Base-by-base conservation (phyloP, 2,329 filamentous ascomycete species). In the Diaporthe australafricana region DNA sequence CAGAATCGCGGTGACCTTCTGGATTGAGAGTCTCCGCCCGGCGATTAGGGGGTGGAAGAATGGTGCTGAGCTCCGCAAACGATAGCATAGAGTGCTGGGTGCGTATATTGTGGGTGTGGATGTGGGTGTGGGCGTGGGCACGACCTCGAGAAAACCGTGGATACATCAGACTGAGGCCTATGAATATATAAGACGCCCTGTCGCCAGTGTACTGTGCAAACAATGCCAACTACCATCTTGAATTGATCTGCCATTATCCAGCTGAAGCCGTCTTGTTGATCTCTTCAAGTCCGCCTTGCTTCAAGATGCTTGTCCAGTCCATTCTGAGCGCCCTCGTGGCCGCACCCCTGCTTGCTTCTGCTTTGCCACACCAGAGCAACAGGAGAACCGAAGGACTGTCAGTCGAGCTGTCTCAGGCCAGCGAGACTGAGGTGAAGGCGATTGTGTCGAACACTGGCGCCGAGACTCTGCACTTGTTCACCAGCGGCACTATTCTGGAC, bases 401-500 rank as follows among this genome's bases (percentile, higher is more conserved):
- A 2, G 52, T 69, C 30, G 38, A 69, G 67, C 42, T 69, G 5
- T 69, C 52, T 1, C 67, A 69, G 17, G 67, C 53, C 20, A 60
- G 67, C 22, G 50, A 55, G 40, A 69, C 67, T 8, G 53, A 69
- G 30, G 52, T 69, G 12, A 69, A 48, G 14, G 67, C 67, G 17
- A 8, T 47, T 5, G 67, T 69, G 17, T 69, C 67, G 9, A 69
- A 69, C 50, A 60, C 67, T 5, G 67, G 67, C 17, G 25, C 67
- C 16, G 42, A 69, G 52, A 11, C 53, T 48, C 27, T 69, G 67
- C 67, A 47, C 9, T 32, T 69, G 22, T 69, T 69, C 40, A 69
- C 55, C n/a, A 48, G 45, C 38, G 67, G 67, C 53, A 69, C 67
- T 3, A 69, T 69, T 48, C 53, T 69, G 9, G 67, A 69, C 42